These are phyloP conservation scores for Cladosporium phlei DNA, from an alignment of 2,329 filamentous ascomycete genomes.

Conservation along the genomic window DNA sequence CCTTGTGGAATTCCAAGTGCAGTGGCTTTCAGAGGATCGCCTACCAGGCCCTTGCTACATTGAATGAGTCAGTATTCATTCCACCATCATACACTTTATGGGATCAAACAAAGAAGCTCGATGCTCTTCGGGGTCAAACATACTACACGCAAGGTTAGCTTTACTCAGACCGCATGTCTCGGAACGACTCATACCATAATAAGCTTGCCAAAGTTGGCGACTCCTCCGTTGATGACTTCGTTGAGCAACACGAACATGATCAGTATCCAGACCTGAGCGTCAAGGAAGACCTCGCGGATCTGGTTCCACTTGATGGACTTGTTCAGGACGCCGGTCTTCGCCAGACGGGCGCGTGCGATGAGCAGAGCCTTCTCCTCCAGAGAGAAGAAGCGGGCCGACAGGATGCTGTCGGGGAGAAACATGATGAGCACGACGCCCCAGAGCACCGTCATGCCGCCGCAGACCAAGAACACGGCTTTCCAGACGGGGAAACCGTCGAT, in stretches of 20 bases:
- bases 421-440: conserved; percentile 59
- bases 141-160: too few species aligned
- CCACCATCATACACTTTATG: too few species aligned
- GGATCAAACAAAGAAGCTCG: too few species aligned
- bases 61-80: neutral
- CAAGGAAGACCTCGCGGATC: conserved; percentile 53
- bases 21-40: conserved; percentile 44
- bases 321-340: conserved; percentile 44
- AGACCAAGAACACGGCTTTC: conserved; percentile 61
- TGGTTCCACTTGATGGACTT: conserved; percentile 49
- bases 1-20: conserved; percentile 53
- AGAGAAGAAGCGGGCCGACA: conserved; percentile 64
- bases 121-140: too few species aligned
- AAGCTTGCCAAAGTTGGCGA: conserved; percentile 53
- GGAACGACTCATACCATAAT: conserved; percentile 38
- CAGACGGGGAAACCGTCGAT: conserved; percentile 28
- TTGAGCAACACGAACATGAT: conserved; percentile 44
- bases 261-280: conserved; percentile 53
- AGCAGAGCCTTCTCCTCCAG: conserved; percentile 51
- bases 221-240: conserved; percentile 50
- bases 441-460: conserved; percentile 58
- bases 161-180: too few species aligned
- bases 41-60: conserved; percentile 41
- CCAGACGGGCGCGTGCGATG: conserved; percentile 40
- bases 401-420: conserved; percentile 64